phyloP scores from a whole-genome alignment of 129 eudicot genomes.

The Artemisia tridentata region DNA sequence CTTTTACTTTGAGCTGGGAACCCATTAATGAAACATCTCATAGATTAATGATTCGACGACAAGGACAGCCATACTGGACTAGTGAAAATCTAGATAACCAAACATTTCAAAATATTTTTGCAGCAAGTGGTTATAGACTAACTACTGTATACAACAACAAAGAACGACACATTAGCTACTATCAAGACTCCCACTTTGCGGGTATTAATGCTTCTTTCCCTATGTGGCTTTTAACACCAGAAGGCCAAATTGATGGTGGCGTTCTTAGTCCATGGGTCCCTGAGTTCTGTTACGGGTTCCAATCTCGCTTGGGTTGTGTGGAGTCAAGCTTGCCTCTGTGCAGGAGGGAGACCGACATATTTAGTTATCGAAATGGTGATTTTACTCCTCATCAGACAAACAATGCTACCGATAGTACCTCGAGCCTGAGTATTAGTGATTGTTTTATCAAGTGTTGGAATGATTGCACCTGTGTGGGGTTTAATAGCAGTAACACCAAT shows the following conservation, averaged over 20 bases:
- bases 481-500: background rate
- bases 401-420: background rate
- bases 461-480: constrained; percentile 40
- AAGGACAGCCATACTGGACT: constrained; percentile 9
- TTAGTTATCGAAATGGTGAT: background rate
- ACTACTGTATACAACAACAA: constrained; percentile 4
- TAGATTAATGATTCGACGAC: background rate
- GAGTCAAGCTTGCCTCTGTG: constrained; percentile 5
- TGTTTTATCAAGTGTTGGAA: constrained; percentile 40
- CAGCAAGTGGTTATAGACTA: background rate
- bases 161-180: constrained; percentile 6
- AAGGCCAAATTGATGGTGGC: background rate
- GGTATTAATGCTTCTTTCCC: no score
- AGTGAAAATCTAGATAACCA: background rate
- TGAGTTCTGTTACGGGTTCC: constrained; percentile 20
- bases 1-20: constrained; percentile 30
- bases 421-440: constrained; percentile 34
- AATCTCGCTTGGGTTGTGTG: constrained; percentile 15
- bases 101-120: background rate
- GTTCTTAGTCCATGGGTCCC: background rate
- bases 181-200: background rate
- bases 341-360: background rate
- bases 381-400: background rate
- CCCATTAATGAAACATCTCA: background rate
- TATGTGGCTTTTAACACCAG: background rate